phyloP scores from a whole-genome alignment of 768 basidiomycete species.

The Suillus subalutaceus region DNA sequence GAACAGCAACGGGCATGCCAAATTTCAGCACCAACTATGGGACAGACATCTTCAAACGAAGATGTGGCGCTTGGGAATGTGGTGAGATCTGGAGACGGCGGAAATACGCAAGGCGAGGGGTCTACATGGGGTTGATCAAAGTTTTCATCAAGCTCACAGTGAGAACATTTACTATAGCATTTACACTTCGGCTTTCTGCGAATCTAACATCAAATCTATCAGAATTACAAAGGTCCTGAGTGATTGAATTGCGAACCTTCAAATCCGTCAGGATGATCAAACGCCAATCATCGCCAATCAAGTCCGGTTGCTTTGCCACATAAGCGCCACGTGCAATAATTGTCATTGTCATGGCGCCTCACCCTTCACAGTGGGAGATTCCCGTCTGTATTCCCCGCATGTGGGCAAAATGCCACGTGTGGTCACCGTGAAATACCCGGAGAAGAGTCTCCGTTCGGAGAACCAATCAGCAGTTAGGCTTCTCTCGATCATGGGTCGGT shows the following conservation, averaged over 20 bases:
- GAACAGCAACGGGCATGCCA: neutral
- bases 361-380: neutral
- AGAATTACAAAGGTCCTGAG: neutral
- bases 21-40: neutral
- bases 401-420: conserved; percentile 5
- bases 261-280: neutral
- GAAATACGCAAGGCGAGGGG: neutral
- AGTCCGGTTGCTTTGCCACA: neutral
- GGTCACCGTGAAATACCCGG: neutral
- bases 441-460: neutral
- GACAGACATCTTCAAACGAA: neutral
- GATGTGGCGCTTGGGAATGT: neutral
- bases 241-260: neutral
- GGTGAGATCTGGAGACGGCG: neutral
- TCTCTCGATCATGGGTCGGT: neutral
- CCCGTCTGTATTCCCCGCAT: neutral
- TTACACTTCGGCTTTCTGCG: neutral
- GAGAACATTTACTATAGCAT: neutral
- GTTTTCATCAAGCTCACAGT: neutral
- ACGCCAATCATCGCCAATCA: neutral
- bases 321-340: neutral
- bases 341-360: neutral
- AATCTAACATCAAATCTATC: neutral
- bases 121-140: neutral
- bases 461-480: neutral